phyloP scores from a whole-genome alignment of 2,329 filamentous ascomycete species.

The Coniochaeta ligniaria region DNA sequence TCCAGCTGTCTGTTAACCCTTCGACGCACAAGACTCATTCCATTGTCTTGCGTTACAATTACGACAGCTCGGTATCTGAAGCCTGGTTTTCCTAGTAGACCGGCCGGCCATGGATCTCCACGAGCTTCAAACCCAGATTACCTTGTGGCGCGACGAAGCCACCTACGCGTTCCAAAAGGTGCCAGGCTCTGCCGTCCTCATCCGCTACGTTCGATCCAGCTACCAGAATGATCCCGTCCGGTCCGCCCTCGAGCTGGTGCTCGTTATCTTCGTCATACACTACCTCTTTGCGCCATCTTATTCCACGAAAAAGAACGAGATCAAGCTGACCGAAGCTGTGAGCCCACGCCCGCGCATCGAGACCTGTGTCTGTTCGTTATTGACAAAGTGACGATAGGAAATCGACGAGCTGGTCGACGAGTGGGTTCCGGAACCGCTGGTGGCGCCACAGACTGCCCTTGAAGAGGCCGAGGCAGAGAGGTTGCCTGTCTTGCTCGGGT shows the following conservation, averaged over 20 bases:
- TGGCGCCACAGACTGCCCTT: constrained; percentile 62
- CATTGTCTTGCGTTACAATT: not conserved
- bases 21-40: not conserved
- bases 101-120: constrained; percentile 51
- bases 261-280: constrained; percentile 91
- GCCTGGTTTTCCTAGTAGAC: not conserved
- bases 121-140: constrained; percentile 48
- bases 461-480: constrained; percentile 81
- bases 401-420: constrained; percentile 96
- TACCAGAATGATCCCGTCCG: constrained; percentile 97
- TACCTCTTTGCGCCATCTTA: constrained; percentile 91
- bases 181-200: constrained; percentile 86
- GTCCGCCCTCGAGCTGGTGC: constrained; percentile 84
- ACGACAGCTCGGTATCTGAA: not conserved
- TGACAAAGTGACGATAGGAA: constrained; percentile 41
- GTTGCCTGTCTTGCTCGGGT: constrained; percentile 84
- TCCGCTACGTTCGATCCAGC: constrained; percentile 92
- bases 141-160: constrained; percentile 43
- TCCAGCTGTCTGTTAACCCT: no score
- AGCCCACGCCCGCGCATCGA: constrained; percentile 6
- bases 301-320: constrained; percentile 82
- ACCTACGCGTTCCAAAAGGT: constrained; percentile 75
- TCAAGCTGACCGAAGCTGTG: constrained; percentile 76
- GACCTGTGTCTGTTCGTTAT: not conserved
- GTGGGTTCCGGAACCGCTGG: constrained; percentile 91